Conservation (phyloP, 2,329 filamentous ascomycete species). For the Stachybotrys elegans region DNA sequence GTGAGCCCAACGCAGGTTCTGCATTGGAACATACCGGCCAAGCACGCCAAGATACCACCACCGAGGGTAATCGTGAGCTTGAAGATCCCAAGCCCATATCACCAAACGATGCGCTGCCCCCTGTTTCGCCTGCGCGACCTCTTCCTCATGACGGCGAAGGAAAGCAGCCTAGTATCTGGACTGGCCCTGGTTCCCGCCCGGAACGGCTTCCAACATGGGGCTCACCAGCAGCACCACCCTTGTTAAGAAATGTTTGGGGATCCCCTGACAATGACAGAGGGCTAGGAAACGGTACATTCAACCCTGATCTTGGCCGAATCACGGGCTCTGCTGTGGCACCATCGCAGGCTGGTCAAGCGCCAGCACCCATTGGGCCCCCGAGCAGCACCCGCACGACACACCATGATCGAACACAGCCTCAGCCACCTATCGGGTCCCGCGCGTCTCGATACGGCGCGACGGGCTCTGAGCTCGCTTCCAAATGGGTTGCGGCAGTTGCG, state of each 20-base stretch:
- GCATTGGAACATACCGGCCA: slow-evolving; percentile 11
- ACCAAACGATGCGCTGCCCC: slow-evolving; percentile 10
- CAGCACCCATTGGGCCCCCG: slow-evolving; percentile 40
- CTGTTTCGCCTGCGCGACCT: slow-evolving; percentile 16
- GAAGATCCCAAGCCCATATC: slow-evolving; percentile 12
- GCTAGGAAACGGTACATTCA: slow-evolving; percentile 75
- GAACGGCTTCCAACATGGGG: slow-evolving; percentile 50
- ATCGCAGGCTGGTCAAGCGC: slow-evolving; percentile 30
- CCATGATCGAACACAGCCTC: slow-evolving; percentile 22
- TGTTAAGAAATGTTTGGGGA: slow-evolving; percentile 65
- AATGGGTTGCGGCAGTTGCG: slow-evolving; percentile 38
- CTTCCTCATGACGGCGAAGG: slow-evolving; percentile 26
- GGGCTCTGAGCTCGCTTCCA: slow-evolving; percentile 29
- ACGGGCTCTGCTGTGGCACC: slow-evolving; percentile 31
- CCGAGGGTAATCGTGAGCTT: slow-evolving; percentile 8
- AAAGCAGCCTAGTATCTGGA: slow-evolving; percentile 32
- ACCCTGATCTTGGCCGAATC: slow-evolving; percentile 50
- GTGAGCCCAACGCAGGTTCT: slow-evolving; percentile 7
- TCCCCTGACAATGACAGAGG: slow-evolving; percentile 66
- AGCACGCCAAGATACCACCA: slow-evolving; percentile 12
- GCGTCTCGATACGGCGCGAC: slow-evolving; percentile 20
- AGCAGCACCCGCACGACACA: slow-evolving; percentile 15
- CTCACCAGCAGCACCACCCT: slow-evolving; percentile 31
- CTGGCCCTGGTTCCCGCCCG: slow-evolving; percentile 30
- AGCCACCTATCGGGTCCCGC: slow-evolving; percentile 26